These are phyloP conservation scores for Scheffersomyces segobiensis DNA, from an alignment of 1,139 yeast species.

Conservation along the genomic window DNA sequence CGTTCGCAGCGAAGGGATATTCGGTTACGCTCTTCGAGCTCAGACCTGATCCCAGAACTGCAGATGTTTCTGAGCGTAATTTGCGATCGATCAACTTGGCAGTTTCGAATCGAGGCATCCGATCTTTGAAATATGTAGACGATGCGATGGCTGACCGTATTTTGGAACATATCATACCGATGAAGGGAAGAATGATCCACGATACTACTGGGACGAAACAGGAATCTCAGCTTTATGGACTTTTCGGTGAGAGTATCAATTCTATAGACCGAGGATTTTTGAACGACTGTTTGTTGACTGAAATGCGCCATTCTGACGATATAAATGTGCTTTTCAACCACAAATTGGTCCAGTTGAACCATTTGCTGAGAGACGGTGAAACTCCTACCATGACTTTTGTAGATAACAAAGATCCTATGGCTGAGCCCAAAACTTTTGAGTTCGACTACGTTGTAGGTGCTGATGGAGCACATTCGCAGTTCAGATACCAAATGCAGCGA, in stretches of 20 bases:
- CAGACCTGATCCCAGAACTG: slow-evolving; percentile 38
- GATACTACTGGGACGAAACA: slow-evolving; percentile 59
- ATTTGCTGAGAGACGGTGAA: slow-evolving; percentile 19
- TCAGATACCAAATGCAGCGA: slow-evolving; percentile 70
- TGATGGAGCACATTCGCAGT: slow-evolving; percentile 83
- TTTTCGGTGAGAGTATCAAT: slow-evolving; percentile 82
- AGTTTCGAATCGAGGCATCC: slow-evolving; percentile 79
- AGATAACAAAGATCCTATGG: slow-evolving; percentile 11
- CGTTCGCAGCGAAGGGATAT: slow-evolving; percentile 72
- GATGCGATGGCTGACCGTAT: slow-evolving; percentile 55
- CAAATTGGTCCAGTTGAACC: slow-evolving; percentile 48
- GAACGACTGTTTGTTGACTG: slow-evolving; percentile 65
- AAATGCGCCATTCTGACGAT: slow-evolving; percentile 45
- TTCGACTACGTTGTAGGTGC: slow-evolving; percentile 75
- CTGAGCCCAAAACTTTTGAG: slow-evolving; percentile 19
- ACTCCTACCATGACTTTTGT: slow-evolving; percentile 28
- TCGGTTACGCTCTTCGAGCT: slow-evolving; percentile 71
- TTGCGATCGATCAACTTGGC: slow-evolving; percentile 83
- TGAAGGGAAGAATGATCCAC: slow-evolving; percentile 91
- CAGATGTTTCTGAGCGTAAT: slow-evolving; percentile 23
- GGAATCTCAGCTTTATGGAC: slow-evolving; percentile 73
- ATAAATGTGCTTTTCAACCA: slow-evolving; percentile 57
- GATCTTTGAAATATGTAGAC: slow-evolving; percentile 66
- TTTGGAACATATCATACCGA: slow-evolving; percentile 68
- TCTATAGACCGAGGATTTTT: slow-evolving; percentile 78